Evolutionary conservation across 345 rosid species (phyloP).

Genomic region (Reutealis trisperma): DNA sequence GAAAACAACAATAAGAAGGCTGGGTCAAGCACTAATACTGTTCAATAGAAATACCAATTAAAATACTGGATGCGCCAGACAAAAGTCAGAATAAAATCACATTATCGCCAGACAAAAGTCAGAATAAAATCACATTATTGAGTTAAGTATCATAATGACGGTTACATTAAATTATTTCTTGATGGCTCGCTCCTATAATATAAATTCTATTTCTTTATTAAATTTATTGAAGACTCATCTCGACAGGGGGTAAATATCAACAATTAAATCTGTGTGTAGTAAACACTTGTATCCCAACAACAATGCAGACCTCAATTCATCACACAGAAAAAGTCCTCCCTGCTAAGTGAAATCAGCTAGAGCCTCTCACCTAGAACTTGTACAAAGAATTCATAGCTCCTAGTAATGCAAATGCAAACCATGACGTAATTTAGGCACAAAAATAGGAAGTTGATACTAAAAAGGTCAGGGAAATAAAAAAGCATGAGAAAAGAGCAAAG

Average conservation of each 20-base stretch:
- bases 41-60: background rate
- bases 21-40: conserved; percentile 8
- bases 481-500: background rate
- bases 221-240: background rate
- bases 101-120: too few relatives aligned
- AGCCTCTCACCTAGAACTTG: background rate
- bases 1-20: conserved; percentile 29
- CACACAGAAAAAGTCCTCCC: background rate
- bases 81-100: background rate
- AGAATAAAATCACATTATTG: background rate
- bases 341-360: background rate
- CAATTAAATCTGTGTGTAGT: background rate
- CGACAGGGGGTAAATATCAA: background rate
- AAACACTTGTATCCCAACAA: background rate
- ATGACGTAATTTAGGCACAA: background rate
- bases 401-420: background rate
- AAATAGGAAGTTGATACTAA: background rate
- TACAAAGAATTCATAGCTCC: background rate
- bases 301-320: too few relatives aligned
- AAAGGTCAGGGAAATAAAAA: background rate
- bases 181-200: background rate
- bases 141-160: background rate
- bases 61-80: background rate
- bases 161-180: conserved; percentile 1
- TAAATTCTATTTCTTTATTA: background rate